Evolutionary conservation across 2,329 filamentous ascomycete species (phyloP).

Genomic region (Exophiala lecanii-corni): DNA sequence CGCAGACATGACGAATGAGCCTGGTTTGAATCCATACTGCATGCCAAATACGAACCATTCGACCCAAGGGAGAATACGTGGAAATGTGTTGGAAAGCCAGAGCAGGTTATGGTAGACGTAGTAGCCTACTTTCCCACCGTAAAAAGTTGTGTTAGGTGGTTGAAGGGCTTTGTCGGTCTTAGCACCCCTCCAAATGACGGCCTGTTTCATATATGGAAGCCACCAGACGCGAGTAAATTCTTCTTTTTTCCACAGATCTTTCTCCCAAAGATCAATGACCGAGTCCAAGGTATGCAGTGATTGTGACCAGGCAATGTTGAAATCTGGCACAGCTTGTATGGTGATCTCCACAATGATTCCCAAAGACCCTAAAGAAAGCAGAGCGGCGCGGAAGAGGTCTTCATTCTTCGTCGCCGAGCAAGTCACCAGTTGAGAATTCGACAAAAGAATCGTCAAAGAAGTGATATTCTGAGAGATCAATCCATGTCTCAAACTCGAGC

Average conservation of each 20-base stretch:
- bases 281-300: constrained; percentile 65
- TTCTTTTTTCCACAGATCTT: constrained; percentile 71
- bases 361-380: constrained; percentile 81
- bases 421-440: constrained; percentile 67
- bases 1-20: constrained; percentile 63
- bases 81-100: constrained; percentile 71
- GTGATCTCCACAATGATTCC: constrained; percentile 90
- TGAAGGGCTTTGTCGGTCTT: constrained; percentile 61
- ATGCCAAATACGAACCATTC: constrained; percentile 97
- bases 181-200: constrained; percentile 85
- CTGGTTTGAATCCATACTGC: constrained; percentile 81
- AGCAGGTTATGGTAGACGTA: constrained; percentile 90
- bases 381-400: constrained; percentile 80
- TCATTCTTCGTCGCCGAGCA: constrained; percentile 65
- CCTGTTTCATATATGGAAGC: constrained; percentile 86
- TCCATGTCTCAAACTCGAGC: constrained; percentile 77
- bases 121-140: constrained; percentile 76
- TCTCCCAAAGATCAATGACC: constrained; percentile 68
- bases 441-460: constrained; percentile 72
- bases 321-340: constrained; percentile 72
- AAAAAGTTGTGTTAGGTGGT: constrained; percentile 65
- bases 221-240: constrained; percentile 97
- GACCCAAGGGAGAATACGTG: constrained; percentile 75
- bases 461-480: constrained; percentile 75
- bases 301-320: constrained; percentile 84